phyloP scores from a whole-genome alignment of 2,329 filamentous ascomycete genomes.

The Elsinoe perseae region DNA sequence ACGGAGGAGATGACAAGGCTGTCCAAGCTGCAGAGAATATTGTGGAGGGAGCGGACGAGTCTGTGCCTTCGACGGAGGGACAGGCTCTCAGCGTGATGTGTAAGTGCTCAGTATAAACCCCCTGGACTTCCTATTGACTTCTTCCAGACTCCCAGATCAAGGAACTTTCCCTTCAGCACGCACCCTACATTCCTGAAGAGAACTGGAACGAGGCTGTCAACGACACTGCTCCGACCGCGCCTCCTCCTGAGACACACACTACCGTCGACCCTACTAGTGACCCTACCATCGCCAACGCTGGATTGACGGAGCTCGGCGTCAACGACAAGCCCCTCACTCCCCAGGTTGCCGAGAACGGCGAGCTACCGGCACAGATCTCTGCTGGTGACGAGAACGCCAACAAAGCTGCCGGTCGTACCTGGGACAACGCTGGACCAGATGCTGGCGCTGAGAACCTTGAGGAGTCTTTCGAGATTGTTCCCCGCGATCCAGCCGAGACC shows the following conservation, averaged over 20 bases:
- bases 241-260: constrained; percentile 4
- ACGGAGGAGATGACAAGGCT: constrained; percentile 67
- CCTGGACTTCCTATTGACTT: constrained; percentile 6
- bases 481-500: constrained; percentile 65
- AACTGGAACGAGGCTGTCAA: constrained; percentile 43
- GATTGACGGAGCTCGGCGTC: constrained; percentile 57
- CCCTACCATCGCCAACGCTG: constrained; percentile 59
- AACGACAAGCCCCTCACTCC: constrained; percentile 27
- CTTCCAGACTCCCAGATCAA: constrained; percentile 32
- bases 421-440: constrained; percentile 53
- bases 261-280: constrained; percentile 41
- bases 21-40: constrained; percentile 70
- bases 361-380: constrained; percentile 30
- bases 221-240: constrained; percentile 27
- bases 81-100: constrained; percentile 62
- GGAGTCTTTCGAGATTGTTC: constrained; percentile 69
- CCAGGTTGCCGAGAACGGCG: constrained; percentile 25
- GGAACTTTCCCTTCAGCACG: constrained; percentile 37
- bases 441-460: constrained; percentile 42
- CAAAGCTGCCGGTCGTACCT: constrained; percentile 56
- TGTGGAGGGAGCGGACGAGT: constrained; percentile 62
- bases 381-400: constrained; percentile 39
- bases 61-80: constrained; percentile 56
- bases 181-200: constrained; percentile 49
- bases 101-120: constrained; percentile 38